These are phyloP conservation scores for Plasmodium reichenowi DNA, from an alignment of 169 alveolate genomes.

Conservation along the genomic window DNA sequence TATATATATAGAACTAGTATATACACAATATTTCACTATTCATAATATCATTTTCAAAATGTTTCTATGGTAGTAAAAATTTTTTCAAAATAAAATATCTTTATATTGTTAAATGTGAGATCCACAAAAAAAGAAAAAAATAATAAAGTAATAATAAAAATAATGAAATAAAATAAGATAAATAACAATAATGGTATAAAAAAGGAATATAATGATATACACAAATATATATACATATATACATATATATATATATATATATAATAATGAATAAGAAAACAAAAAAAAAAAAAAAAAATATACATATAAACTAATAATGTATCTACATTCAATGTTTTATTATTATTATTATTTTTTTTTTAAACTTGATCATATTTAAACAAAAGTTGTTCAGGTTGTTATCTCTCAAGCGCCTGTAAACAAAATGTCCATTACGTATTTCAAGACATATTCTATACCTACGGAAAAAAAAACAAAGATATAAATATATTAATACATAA, in stretches of 20 bases:
- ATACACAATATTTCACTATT: too few species aligned
- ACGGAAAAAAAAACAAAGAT: neutral
- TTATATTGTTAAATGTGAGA: too few species aligned
- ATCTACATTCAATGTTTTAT: conserved; percentile 24
- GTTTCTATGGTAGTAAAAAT: too few species aligned
- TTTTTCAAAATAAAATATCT: too few species aligned
- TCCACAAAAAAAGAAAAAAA: too few species aligned
- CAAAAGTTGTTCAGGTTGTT: neutral
- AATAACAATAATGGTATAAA: too few species aligned
- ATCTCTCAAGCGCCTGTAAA: conserved; percentile 43
- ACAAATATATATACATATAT: neutral
- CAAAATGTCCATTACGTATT: conserved; percentile 48
- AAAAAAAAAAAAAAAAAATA: too few species aligned
- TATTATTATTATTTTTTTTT: conserved; percentile 4
- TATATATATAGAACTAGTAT: too few species aligned
- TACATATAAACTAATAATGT: conserved; percentile 7
- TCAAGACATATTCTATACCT: conserved; percentile 73
- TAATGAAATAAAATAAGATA: too few species aligned
- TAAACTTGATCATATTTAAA: neutral
- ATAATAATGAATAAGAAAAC: neutral
- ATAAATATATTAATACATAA: neutral
- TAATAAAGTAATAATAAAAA: too few species aligned
- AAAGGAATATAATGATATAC: too few species aligned
- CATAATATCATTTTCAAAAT: too few species aligned
- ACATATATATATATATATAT: neutral